Percentiles rank a stretch among this genome's conserved stretches.
Evolutionary conservation across 176 grass and related monocot genomes (phyloP).

Genomic region (Zea mays): DNA sequence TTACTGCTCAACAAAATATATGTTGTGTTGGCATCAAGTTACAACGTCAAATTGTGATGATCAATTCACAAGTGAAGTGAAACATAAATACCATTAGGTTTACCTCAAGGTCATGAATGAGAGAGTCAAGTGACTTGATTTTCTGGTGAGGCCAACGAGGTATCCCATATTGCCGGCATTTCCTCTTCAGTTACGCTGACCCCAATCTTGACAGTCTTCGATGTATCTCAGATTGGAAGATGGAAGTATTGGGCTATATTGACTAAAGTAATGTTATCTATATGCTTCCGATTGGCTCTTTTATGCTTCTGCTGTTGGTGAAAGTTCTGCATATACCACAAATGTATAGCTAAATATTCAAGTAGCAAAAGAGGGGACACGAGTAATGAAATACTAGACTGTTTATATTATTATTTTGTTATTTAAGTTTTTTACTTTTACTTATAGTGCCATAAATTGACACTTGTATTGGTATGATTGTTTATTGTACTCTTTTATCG

Average conservation of each 20-base stretch:
- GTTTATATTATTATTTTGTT: background rate
- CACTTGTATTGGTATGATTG: background rate
- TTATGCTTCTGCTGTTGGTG: conserved; percentile 28
- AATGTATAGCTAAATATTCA: conserved; percentile 20
- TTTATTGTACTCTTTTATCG: background rate
- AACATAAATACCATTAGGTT: background rate
- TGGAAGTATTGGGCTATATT: conserved; percentile 65
- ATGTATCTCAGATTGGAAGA: conserved; percentile 65
- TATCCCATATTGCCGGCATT: conserved; percentile 71
- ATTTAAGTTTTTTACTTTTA: background rate
- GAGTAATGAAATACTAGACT: background rate
- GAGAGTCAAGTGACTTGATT: conserved; percentile 66
- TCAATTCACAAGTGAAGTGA: background rate
- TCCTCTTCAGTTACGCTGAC: conserved; percentile 66
- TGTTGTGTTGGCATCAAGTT: conserved; percentile 6
- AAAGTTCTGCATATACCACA: conserved; percentile 32
- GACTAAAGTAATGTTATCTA: conserved; percentile 56
- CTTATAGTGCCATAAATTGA: background rate
- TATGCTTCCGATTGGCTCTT: conserved; percentile 59
- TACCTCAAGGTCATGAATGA: conserved; percentile 66
- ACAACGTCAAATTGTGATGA: background rate
- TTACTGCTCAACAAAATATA: conserved; percentile 21
- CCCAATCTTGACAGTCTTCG: conserved; percentile 57
- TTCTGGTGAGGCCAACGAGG: conserved; percentile 69
- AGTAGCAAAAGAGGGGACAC: background rate